Evolutionary conservation across 1,139 yeast genomes (phyloP).

Genomic region (Candida freyschussii): DNA sequence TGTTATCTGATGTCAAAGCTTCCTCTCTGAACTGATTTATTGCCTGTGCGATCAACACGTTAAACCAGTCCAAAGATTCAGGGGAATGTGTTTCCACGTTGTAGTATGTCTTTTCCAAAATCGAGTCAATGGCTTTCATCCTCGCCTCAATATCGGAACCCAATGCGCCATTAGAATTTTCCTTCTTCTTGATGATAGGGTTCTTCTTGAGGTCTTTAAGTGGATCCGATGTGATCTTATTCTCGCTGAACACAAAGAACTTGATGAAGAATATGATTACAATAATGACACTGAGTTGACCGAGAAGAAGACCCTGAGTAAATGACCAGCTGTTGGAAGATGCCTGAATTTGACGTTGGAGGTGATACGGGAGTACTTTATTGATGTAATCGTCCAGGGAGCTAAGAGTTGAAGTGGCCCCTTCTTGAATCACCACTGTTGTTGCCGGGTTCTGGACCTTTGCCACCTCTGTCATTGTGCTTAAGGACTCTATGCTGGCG

Average conservation of each 20-base stretch:
- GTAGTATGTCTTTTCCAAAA: constrained; percentile 87
- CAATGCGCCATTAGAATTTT: constrained; percentile 20
- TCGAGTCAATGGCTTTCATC: constrained; percentile 35
- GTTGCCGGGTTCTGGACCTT: constrained; percentile 12
- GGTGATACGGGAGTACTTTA: constrained; percentile 30
- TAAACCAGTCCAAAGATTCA: constrained; percentile 95
- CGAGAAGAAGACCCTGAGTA: constrained; percentile 72
- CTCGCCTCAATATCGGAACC: constrained; percentile 26
- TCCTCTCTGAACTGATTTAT: constrained; percentile 82
- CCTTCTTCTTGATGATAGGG: constrained; percentile 20
- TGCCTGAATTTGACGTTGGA: constrained; percentile 27
- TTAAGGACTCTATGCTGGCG: neutral
- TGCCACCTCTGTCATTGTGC: constrained; percentile 4
- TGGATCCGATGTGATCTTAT: constrained; percentile 34
- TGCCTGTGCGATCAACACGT: constrained; percentile 87
- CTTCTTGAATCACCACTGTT: constrained; percentile 22
- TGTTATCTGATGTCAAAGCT: constrained; percentile 78
- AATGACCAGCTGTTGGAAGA: constrained; percentile 47
- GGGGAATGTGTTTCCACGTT: constrained; percentile 83
- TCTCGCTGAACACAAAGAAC: constrained; percentile 86
- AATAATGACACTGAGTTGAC: constrained; percentile 78
- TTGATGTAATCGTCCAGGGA: constrained; percentile 33
- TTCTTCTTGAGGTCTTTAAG: constrained; percentile 27
- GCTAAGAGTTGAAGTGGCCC: constrained; percentile 25
- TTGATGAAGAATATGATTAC: constrained; percentile 73